phyloP scores from a whole-genome alignment of 257 asterid genomes.

The Verbascum thapsus region DNA sequence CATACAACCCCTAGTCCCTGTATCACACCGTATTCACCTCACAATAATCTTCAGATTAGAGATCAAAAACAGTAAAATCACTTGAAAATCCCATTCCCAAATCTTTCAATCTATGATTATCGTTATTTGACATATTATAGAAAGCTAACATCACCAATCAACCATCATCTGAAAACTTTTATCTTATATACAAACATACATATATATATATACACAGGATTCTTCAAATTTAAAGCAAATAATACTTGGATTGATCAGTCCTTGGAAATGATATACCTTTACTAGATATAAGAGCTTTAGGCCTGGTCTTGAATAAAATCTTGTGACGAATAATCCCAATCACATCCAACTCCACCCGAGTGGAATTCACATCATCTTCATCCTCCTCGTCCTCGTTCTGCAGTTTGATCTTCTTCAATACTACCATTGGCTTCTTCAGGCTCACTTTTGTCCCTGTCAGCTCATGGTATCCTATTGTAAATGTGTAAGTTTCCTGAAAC shows the following conservation, averaged over 20 bases:
- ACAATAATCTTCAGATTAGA: not conserved
- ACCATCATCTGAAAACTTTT: not conserved
- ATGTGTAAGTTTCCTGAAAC: constrained; percentile 75
- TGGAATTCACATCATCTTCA: constrained; percentile 29
- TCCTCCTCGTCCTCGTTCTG: constrained; percentile 35
- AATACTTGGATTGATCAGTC: constrained; percentile 5
- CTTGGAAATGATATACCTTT: constrained; percentile 26
- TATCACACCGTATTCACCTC: not conserved
- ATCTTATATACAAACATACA: not conserved
- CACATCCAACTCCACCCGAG: constrained; percentile 65
- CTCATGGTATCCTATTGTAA: constrained; percentile 91
- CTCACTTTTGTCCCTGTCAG: constrained; percentile 72
- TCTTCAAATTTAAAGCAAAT: not conserved
- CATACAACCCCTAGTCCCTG: not conserved
- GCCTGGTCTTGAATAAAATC: constrained; percentile 89
- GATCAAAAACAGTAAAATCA: not conserved
- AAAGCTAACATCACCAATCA: constrained; percentile 15
- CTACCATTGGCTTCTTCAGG: constrained; percentile 84
- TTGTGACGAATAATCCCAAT: constrained; percentile 77
- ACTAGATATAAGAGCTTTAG: constrained; percentile 88
- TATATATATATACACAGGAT: not conserved
- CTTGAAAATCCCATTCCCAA: not conserved
- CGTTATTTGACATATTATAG: not conserved
- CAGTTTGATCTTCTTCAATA: constrained; percentile 70
- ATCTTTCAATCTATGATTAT: not conserved